Evolutionary conservation across 208 protist species (phyloP).

Genomic region (Sergeia podlipaevii): DNA sequence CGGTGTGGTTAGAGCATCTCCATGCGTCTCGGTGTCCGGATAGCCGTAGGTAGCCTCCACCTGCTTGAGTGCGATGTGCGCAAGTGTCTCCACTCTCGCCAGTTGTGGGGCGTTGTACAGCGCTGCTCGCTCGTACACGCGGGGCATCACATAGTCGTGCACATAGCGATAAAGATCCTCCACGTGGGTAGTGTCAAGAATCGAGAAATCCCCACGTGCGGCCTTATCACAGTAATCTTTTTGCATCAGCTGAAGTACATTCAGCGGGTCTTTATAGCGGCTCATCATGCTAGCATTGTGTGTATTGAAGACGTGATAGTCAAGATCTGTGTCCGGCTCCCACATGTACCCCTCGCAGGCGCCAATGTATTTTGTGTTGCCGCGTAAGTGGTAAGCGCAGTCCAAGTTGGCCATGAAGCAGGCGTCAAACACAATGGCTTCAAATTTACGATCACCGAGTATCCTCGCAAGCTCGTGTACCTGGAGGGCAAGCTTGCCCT

Average conservation of each 20-base stretch:
- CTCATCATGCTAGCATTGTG: conserved; percentile 74
- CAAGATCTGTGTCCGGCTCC: conserved; percentile 71
- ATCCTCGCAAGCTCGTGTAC: conserved; percentile 67
- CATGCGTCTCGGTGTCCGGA: conserved; percentile 20
- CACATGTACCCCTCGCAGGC: conserved; percentile 85
- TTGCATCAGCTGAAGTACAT: conserved; percentile 64
- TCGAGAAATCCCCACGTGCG: conserved; percentile 64
- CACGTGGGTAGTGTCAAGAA: conserved; percentile 68
- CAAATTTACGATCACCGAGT: conserved; percentile 57
- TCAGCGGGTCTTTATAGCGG: conserved; percentile 51
- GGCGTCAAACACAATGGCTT: conserved; percentile 83
- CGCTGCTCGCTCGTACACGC: conserved; percentile 70
- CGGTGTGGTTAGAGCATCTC: conserved; percentile 8
- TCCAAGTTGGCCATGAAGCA: conserved; percentile 89
- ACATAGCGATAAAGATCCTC: conserved; percentile 57
- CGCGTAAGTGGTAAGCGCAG: conserved; percentile 76
- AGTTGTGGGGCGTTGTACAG: conserved; percentile 67
- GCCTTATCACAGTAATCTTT: conserved; percentile 68
- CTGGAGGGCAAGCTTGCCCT: conserved; percentile 53
- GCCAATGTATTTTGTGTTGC: conserved; percentile 82
- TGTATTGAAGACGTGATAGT: conserved; percentile 82
- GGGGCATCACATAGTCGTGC: conserved; percentile 61
- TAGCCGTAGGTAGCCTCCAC: conserved; percentile 22
- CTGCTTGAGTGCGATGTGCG: conserved; percentile 30
- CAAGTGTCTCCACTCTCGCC: conserved; percentile 40